phyloP scores from a whole-genome alignment of 441 rosid species.

The Capsella rubella region DNA sequence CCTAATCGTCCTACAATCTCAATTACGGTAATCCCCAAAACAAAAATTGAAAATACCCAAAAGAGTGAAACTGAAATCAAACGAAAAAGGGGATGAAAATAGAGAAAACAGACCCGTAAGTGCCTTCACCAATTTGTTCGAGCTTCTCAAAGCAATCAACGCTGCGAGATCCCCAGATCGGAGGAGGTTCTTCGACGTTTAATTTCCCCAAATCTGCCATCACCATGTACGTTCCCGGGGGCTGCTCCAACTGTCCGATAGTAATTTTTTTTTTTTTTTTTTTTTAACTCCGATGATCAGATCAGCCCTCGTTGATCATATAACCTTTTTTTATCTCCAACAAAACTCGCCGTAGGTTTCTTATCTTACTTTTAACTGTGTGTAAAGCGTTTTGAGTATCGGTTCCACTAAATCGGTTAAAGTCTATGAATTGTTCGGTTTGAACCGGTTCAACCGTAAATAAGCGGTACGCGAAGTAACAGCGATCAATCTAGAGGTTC shows the following conservation, averaged over 20 bases:
- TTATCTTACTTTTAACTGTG: neutral
- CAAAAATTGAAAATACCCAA: neutral
- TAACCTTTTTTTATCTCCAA: neutral
- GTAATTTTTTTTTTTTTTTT: too few relatives aligned
- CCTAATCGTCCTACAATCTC: neutral
- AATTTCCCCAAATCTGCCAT: slow-evolving; percentile 68
- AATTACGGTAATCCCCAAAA: slow-evolving; percentile 5
- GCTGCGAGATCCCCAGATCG: slow-evolving; percentile 81
- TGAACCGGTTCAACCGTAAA: slow-evolving; percentile 9
- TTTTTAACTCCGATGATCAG: too few relatives aligned
- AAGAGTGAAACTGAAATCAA: neutral
- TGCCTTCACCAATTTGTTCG: slow-evolving; percentile 94
- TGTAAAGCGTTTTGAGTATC: slow-evolving; percentile 6
- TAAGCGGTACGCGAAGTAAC: neutral
- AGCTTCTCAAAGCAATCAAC: slow-evolving; percentile 90
- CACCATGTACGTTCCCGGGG: slow-evolving; percentile 51
- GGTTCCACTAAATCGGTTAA: neutral
- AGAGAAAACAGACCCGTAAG: slow-evolving; percentile 57
- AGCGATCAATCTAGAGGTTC: neutral
- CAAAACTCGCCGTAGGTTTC: slow-evolving; percentile 11
- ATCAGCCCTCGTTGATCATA: neutral
- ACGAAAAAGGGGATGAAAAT: neutral
- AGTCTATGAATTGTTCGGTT: slow-evolving; percentile 5
- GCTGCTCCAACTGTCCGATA: slow-evolving; percentile 1
- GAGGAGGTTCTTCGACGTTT: slow-evolving; percentile 72